phyloP scores from a whole-genome alignment of 768 basidiomycete genomes.

The Russula abietina region DNA sequence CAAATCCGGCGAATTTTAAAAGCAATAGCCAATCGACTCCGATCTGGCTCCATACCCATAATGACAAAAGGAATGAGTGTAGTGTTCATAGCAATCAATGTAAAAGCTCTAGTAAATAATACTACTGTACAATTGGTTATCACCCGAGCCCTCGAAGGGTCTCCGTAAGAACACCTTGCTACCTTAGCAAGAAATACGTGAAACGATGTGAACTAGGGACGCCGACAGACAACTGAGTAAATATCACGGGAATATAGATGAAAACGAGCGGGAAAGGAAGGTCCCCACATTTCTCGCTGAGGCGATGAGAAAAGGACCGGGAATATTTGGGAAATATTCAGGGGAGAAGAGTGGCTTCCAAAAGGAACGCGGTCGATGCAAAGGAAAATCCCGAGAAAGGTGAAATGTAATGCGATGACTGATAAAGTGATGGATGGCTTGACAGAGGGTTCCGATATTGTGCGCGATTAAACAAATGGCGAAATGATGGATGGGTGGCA shows the following conservation, averaged over 20 bases:
- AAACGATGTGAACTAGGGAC: slow-evolving; percentile 23
- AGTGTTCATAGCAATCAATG: slow-evolving; percentile 23
- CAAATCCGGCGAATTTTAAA: neutral
- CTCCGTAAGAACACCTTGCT: slow-evolving; percentile 24
- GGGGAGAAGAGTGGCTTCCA: slow-evolving; percentile 7
- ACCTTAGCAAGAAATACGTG: slow-evolving; percentile 26
- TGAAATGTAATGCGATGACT: slow-evolving; percentile 9
- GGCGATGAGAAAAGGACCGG: neutral
- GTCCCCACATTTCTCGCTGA: neutral
- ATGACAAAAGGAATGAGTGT: neutral
- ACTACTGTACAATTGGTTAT: slow-evolving; percentile 24
- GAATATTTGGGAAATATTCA: neutral
- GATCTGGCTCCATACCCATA: neutral
- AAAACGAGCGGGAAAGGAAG: slow-evolving; percentile 18
- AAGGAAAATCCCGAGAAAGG: slow-evolving; percentile 9
- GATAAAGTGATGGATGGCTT: slow-evolving; percentile 20
- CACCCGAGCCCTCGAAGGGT: slow-evolving; percentile 14
- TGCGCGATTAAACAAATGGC: slow-evolving; percentile 5
- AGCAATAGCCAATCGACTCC: neutral
- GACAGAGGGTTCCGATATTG: slow-evolving; percentile 9
- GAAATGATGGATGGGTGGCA: slow-evolving; percentile 12
- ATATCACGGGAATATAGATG: slow-evolving; percentile 24
- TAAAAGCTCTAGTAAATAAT: slow-evolving; percentile 24
- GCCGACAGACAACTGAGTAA: slow-evolving; percentile 19
- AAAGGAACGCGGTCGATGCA: slow-evolving; percentile 13